Conservation (phyloP, 2,329 filamentous ascomycete species). For the Aspergillus persii region DNA sequence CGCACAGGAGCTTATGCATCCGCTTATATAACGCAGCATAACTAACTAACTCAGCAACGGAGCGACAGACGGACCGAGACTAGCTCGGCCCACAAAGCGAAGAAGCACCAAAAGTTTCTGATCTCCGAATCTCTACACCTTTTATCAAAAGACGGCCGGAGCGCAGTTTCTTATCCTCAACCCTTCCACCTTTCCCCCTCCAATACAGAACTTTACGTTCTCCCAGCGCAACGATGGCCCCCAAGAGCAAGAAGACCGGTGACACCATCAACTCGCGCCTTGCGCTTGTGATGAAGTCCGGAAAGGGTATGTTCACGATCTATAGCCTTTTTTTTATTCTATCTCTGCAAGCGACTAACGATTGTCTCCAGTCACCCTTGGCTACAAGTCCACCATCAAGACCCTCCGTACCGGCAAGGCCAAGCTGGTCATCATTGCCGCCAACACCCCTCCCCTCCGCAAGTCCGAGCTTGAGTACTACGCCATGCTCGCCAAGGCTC, state of each 20-base stretch:
- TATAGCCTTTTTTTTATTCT: neutral
- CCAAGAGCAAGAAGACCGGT: slow-evolving; percentile 72
- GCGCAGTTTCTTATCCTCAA: slow-evolving; percentile 13
- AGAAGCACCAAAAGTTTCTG: neutral
- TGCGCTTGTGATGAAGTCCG: slow-evolving; percentile 65
- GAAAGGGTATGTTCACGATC: slow-evolving; percentile 35
- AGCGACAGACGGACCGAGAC: neutral
- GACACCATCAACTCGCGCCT: slow-evolving; percentile 73
- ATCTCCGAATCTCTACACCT: neutral
- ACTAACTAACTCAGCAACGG: neutral
- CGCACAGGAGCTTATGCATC: neutral
- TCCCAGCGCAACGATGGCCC: slow-evolving; percentile 58
- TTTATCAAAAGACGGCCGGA: slow-evolving; percentile 14
- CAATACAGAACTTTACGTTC: slow-evolving; percentile 22
- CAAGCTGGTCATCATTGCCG: slow-evolving; percentile 94
- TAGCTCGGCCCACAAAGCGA: neutral
- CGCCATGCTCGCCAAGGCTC: slow-evolving; percentile 87
- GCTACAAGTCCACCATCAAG: slow-evolving; percentile 90
- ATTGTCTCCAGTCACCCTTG: slow-evolving; percentile 67
- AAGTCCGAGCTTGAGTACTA: slow-evolving; percentile 97
- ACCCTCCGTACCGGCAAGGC: slow-evolving; percentile 91
- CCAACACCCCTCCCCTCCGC: slow-evolving; percentile 95
- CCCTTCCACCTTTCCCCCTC: slow-evolving; percentile 9
- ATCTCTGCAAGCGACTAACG: slow-evolving; percentile 5
- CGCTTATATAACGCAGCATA: too few species aligned